Conservation (phyloP, 306 rosid species). For the Quercus variabilis region DNA sequence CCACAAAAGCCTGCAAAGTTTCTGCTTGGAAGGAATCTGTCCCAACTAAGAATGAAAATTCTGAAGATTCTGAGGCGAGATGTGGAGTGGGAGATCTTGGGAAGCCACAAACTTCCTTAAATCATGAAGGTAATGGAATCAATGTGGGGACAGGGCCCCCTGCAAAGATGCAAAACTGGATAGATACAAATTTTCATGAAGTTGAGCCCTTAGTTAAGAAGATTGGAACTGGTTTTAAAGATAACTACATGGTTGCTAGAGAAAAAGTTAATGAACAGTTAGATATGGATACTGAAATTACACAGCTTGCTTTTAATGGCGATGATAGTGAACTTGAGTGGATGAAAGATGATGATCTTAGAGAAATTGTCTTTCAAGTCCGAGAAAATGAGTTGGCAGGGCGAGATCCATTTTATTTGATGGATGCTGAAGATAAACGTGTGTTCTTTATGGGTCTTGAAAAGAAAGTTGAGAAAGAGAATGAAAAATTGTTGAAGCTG, state of each 20-base stretch:
- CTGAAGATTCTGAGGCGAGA: conserved; percentile 21
- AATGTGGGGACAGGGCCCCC: conserved; percentile 21
- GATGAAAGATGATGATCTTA: conserved; percentile 79
- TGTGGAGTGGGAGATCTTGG: conserved; percentile 25
- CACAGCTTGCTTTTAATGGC: conserved; percentile 36
- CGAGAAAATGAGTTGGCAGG: conserved; percentile 81
- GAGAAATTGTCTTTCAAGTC: conserved; percentile 83
- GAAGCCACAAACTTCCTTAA: conserved; percentile 34
- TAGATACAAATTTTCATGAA: conserved; percentile 68
- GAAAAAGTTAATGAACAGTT: conserved; percentile 45
- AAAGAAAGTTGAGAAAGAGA: conserved; percentile 71
- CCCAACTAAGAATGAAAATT: conserved; percentile 26
- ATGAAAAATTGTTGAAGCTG: conserved; percentile 55
- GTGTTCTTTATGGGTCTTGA: conserved; percentile 84
- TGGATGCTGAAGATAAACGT: conserved; percentile 61
- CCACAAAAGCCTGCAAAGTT: conserved; percentile 28
- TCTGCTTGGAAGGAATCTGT: conserved; percentile 33
- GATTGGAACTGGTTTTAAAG: conserved; percentile 77
- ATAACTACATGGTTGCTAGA: conserved; percentile 72
- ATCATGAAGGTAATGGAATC: conserved; percentile 33
- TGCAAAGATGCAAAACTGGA: conserved; percentile 59
- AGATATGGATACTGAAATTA: conserved; percentile 33
- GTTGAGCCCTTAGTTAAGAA: conserved; percentile 69
- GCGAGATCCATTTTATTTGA: conserved; percentile 68
- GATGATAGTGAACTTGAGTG: conserved; percentile 78